Evolutionary conservation across 371 early-diverging fungal genomes (phyloP).

Genomic region (Pancytospora philotis): DNA sequence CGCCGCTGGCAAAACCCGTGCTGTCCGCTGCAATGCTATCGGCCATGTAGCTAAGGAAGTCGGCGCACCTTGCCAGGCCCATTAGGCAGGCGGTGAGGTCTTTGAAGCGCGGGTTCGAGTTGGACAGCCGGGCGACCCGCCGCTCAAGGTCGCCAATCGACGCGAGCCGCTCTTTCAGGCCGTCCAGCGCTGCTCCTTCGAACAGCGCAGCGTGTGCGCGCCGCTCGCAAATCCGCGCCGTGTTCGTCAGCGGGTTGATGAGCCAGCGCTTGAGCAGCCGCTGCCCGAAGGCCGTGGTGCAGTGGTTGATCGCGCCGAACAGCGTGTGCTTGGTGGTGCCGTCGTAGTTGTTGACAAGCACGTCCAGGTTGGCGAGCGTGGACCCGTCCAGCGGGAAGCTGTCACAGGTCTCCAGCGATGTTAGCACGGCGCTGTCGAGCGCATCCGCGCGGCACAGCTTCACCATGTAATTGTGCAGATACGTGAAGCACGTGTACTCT

Average conservation of each 20-base stretch:
- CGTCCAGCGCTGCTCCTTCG: constrained; percentile 62
- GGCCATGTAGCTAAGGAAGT: background rate
- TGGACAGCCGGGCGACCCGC: constrained; percentile 73
- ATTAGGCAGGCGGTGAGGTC: constrained; percentile 43
- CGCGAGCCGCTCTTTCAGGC: constrained; percentile 12
- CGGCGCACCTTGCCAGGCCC: background rate
- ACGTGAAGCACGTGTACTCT: constrained; percentile 39
- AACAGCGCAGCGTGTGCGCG: too few relatives aligned
- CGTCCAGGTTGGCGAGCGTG: constrained; percentile 76
- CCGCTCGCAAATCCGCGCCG: constrained; percentile 68
- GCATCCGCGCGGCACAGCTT: constrained; percentile 31
- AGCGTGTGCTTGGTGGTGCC: constrained; percentile 70
- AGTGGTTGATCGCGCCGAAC: constrained; percentile 62
- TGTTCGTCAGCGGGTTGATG: constrained; percentile 36
- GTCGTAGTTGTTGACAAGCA: constrained; percentile 73
- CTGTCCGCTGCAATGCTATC: background rate
- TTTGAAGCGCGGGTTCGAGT: constrained; percentile 65
- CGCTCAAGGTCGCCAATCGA: constrained; percentile 80
- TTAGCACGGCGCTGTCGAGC: constrained; percentile 27
- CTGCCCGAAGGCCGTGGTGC: constrained; percentile 49
- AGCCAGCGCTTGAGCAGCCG: constrained; percentile 52
- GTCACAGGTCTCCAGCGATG: constrained; percentile 43
- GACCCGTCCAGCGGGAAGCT: constrained; percentile 79
- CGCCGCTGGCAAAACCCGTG: background rate
- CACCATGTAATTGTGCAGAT: constrained; percentile 47